Base-by-base conservation (phyloP, 2,329 filamentous ascomycete species). In the Lomentospora prolificans region DNA sequence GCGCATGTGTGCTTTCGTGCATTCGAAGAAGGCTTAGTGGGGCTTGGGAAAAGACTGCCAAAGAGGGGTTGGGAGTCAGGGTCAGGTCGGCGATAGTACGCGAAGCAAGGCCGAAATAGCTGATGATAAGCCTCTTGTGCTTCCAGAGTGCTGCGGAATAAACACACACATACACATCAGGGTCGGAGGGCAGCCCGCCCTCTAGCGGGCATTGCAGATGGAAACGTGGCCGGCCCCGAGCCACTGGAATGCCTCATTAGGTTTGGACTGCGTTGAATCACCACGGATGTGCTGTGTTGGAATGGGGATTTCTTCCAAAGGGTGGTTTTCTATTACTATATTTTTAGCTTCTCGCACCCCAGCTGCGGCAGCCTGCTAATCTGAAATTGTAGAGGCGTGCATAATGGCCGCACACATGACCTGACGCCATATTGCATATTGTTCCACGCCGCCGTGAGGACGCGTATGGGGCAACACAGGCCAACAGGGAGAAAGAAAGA, bases 401-500 rank as follows among this genome's bases (percentile, higher is more conserved):
- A 48, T 48, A 48, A 48, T 48, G 44, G 22, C 44, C 44, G 44
- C 44, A 48, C 44, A 48, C 44, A 48, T 48, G 44, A 48, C 44
- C 44, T 48, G 44, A 48, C 44, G 44, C 44, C 44, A 48, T 48
- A 48, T 48, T 48, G 44, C 44, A 25, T 25, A 22, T 22, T n/a
- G 44, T 22, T 22, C 5, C 44, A 48, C 44, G 12, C 44, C 44
- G 22, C 44, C 17, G 44, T 22, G 22, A 25, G 22, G 17, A 27
- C 44, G 22, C 17, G 44, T 6, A 48, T 48, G 17, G 44, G 44
- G 22, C 24, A 6, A 33, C 30, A 33, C 12, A 33, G n/a, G n/a
- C n/a, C n/a, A n/a, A n/a, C n/a, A n/a, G n/a, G n/a, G n/a, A n/a
- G n/a, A n/a, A n/a, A n/a, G n/a, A n/a, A n/a, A n/a, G n/a, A n/a